Conservation (phyloP, 1,139 yeast genomes). For the Diutina pseudorugosa region DNA sequence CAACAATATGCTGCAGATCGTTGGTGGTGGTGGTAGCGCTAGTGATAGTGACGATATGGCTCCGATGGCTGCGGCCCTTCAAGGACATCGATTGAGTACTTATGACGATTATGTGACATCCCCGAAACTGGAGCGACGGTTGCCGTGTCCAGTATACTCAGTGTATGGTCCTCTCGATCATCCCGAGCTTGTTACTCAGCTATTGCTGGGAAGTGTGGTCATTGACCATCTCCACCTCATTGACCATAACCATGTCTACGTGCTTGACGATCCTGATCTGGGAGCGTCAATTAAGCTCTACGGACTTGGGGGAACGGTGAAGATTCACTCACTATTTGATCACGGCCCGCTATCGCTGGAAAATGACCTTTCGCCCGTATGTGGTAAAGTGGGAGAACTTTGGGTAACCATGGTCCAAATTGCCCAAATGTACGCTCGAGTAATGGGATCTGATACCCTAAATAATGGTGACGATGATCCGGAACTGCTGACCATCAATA, state of each 20-base stretch:
- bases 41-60: background rate
- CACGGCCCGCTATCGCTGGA: constrained; percentile 33
- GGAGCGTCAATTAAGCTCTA: constrained; percentile 39
- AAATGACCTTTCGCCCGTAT: constrained; percentile 6
- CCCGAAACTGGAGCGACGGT: no score
- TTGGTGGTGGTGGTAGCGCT: constrained; percentile 6
- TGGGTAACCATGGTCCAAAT: constrained; percentile 68
- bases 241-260: constrained; percentile 41
- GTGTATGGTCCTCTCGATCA: constrained; percentile 72
- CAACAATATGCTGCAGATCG: constrained; percentile 33
- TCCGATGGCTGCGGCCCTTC: background rate
- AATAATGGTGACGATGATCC: background rate
- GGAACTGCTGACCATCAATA: constrained; percentile 26
- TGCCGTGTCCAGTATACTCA: constrained; percentile 62
- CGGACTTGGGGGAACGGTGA: constrained; percentile 65
- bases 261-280: constrained; percentile 23
- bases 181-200: constrained; percentile 48
- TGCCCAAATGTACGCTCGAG: constrained; percentile 34
- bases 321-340: constrained; percentile 58
- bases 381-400: constrained; percentile 61
- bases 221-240: constrained; percentile 49
- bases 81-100: background rate
- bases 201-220: constrained; percentile 36
- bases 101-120: constrained; percentile 38
- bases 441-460: background rate